Evolutionary conservation across 208 protist species (phyloP).

Genomic region (Trypanosoma vivax): DNA sequence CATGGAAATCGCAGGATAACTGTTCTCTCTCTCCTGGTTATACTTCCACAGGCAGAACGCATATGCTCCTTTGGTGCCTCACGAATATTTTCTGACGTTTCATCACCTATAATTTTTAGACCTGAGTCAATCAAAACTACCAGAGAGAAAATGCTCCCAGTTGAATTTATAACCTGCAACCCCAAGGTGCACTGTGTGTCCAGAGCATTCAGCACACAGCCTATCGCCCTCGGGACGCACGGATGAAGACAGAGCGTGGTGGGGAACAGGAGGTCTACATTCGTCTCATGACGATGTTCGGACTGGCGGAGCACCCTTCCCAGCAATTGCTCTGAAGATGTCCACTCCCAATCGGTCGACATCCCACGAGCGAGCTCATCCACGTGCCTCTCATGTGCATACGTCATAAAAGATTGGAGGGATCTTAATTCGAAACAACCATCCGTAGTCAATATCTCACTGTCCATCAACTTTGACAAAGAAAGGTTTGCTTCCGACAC

Average conservation of each 20-base stretch:
- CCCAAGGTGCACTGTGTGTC: slow-evolving; percentile 34
- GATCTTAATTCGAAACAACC: slow-evolving; percentile 5
- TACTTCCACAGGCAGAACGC: slow-evolving; percentile 41
- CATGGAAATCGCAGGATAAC: slow-evolving; percentile 74
- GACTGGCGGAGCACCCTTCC: slow-evolving; percentile 49
- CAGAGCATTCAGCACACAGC: slow-evolving; percentile 25
- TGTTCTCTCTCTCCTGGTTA: slow-evolving; percentile 30
- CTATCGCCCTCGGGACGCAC: slow-evolving; percentile 51
- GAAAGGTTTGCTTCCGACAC: slow-evolving; percentile 42
- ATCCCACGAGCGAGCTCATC: slow-evolving; percentile 68
- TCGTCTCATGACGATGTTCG: slow-evolving; percentile 25
- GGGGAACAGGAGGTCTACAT: slow-evolving; percentile 66
- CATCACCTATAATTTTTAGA: slow-evolving; percentile 22
- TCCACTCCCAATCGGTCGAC: slow-evolving; percentile 87
- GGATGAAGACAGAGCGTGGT: slow-evolving; percentile 74
- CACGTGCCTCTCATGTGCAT: slow-evolving; percentile 39
- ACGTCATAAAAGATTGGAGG: slow-evolving; percentile 52
- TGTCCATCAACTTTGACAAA: slow-evolving; percentile 37
- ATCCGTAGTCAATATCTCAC: neutral
- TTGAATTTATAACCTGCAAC: slow-evolving; percentile 55
- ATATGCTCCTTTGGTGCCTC: slow-evolving; percentile 33
- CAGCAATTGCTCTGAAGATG: slow-evolving; percentile 73
- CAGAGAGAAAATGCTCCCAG: slow-evolving; percentile 55
- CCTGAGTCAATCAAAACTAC: slow-evolving; percentile 39
- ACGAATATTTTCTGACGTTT: slow-evolving; percentile 27